phyloP scores from a whole-genome alignment of 768 basidiomycete genomes.

The Collybia nuda region DNA sequence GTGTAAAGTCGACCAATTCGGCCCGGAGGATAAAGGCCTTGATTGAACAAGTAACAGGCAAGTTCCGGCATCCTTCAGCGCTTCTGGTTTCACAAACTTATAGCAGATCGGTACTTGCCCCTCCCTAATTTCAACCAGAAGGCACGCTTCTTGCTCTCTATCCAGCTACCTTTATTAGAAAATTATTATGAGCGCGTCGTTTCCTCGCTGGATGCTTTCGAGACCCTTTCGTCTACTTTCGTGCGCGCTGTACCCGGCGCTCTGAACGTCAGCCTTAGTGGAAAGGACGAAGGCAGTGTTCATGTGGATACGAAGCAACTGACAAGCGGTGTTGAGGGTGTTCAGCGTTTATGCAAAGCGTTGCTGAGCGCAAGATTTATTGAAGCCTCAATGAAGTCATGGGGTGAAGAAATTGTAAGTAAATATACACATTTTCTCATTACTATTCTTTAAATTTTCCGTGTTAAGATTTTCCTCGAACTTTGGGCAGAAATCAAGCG shows the following conservation, averaged over 20 bases:
- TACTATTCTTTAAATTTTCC: too few relatives aligned
- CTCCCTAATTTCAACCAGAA: constrained; percentile 78
- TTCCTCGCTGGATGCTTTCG: constrained; percentile 90
- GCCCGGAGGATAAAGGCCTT: constrained; percentile 81
- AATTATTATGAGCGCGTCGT: constrained; percentile 76
- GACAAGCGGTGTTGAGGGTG: constrained; percentile 83
- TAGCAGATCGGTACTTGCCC: constrained; percentile 86
- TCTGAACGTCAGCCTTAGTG: constrained; percentile 58
- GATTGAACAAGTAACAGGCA: constrained; percentile 90
- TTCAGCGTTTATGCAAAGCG: constrained; percentile 84
- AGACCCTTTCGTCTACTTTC: constrained; percentile 84
- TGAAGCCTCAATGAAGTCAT: constrained; percentile 63
- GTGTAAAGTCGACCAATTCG: constrained; percentile 73
- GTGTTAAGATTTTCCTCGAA: constrained; percentile 83
- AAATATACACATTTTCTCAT: not conserved
- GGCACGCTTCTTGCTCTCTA: constrained; percentile 76
- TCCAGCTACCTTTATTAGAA: constrained; percentile 85
- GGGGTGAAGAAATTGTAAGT: constrained; percentile 90
- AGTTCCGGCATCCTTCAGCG: constrained; percentile 9
- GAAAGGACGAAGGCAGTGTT: constrained; percentile 37
- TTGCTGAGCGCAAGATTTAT: constrained; percentile 79
- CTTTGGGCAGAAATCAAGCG: constrained; percentile 80
- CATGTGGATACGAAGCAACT: constrained; percentile 60
- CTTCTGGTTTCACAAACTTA: not conserved
- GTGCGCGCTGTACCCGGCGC: constrained; percentile 93